Percentiles rank a stretch among this genome's conserved stretches.
Conservation (phyloP, 495 filamentous ascomycete species). For the Tuber microsphaerosporum region DNA sequence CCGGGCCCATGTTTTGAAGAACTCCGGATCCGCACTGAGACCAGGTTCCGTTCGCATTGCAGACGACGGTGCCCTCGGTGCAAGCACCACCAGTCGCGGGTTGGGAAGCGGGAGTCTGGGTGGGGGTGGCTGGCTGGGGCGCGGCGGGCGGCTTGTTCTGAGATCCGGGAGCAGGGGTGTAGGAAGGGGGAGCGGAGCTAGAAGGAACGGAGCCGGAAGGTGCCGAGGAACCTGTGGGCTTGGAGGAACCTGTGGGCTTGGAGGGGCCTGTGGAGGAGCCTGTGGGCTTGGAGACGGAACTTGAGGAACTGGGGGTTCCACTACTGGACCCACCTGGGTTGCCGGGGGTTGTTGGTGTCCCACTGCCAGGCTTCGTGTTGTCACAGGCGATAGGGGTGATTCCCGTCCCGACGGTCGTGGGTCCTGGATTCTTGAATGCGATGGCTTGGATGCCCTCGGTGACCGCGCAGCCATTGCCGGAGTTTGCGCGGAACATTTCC, state of each 20-base stretch:
- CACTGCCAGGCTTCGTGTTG: conserved; percentile 16
- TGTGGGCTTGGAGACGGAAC: not conserved
- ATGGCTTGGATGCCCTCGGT: conserved; percentile 26
- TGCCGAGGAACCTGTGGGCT: not conserved
- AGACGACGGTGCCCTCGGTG: conserved; percentile 12
- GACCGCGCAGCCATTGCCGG: conserved; percentile 44
- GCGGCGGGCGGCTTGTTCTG: conserved; percentile 3
- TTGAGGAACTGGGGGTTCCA: not conserved
- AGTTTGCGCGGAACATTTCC: conserved; percentile 74
- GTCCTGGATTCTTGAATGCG: conserved; percentile 37
- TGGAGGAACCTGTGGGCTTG: not conserved
- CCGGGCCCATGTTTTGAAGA: conserved; percentile 7
- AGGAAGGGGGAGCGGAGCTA: not conserved
- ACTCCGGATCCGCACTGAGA: conserved; percentile 17
- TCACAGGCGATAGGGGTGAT: conserved; percentile 22
- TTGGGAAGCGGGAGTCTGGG: not conserved
- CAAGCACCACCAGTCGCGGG: conserved; percentile 3
- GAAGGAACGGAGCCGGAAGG: too few relatives aligned
- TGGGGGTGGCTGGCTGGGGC: not conserved
- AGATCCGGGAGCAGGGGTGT: not conserved
- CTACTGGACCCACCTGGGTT: too few relatives aligned
- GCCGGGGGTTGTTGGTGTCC: not conserved
- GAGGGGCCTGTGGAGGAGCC: not conserved
- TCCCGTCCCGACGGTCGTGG: conserved; percentile 15
- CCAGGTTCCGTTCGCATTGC: conserved; percentile 20